phyloP scores from a whole-genome alignment of 768 basidiomycete genomes.

The Leccinum disarticulatum region DNA sequence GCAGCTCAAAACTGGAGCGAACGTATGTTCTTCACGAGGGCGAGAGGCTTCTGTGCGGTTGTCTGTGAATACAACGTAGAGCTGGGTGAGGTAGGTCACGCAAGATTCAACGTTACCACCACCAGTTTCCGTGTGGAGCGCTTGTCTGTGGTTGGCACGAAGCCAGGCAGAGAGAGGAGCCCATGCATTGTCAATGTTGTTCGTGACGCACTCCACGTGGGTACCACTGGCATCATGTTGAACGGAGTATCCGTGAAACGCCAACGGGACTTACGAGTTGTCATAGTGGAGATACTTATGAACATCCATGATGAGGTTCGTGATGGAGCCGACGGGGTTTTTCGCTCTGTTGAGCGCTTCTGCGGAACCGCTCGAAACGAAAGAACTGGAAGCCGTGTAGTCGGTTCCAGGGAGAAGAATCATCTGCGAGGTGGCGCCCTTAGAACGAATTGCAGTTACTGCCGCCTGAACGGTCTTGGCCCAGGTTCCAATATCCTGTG shows the following conservation, averaged over 20 bases:
- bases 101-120: slow-evolving; percentile 54
- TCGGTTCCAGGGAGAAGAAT: slow-evolving; percentile 61
- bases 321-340: slow-evolving; percentile 46
- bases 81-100: slow-evolving; percentile 33
- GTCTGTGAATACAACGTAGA: no score
- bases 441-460: slow-evolving; percentile 59
- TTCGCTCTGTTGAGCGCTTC: slow-evolving; percentile 44
- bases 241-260: neutral
- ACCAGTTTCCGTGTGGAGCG: slow-evolving; percentile 61
- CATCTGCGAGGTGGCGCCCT: slow-evolving; percentile 50
- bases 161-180: slow-evolving; percentile 48
- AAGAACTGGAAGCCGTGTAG: slow-evolving; percentile 54
- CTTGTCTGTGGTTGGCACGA: slow-evolving; percentile 48
- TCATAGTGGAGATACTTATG: slow-evolving; percentile 63
- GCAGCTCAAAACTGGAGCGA: no score
- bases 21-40: no score
- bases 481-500: slow-evolving; percentile 45
- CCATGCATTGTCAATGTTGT: slow-evolving; percentile 51
- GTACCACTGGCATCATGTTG: slow-evolving; percentile 41
- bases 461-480: slow-evolving; percentile 53
- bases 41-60: no score
- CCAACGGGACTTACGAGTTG: slow-evolving; percentile 40
- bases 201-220: slow-evolving; percentile 44
- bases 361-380: slow-evolving; percentile 51
- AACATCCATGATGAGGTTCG: slow-evolving; percentile 56